Evolutionary conservation across 257 asterid species (phyloP).

Genomic region (Fraxinus cuspidata): DNA sequence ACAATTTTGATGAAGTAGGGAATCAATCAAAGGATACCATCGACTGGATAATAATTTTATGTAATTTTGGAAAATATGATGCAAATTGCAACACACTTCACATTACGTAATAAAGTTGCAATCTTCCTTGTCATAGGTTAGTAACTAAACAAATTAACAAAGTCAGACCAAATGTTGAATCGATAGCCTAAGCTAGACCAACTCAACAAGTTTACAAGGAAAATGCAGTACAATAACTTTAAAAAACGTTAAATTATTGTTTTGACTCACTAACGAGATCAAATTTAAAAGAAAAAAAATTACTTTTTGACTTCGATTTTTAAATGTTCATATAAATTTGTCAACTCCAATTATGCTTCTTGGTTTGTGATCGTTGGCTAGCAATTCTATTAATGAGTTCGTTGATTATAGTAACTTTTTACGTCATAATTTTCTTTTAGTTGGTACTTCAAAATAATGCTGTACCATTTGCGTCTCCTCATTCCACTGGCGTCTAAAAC

Average conservation of each 20-base stretch:
- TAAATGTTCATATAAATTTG: background rate
- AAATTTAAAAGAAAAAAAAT: too few relatives aligned
- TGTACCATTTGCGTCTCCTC: background rate
- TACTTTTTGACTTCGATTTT: background rate
- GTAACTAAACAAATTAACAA: too few relatives aligned
- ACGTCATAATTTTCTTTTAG: background rate
- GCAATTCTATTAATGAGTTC: too few relatives aligned
- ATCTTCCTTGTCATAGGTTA: too few relatives aligned
- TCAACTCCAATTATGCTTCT: background rate
- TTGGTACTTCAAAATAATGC: too few relatives aligned
- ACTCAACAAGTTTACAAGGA: background rate
- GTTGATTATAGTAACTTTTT: too few relatives aligned
- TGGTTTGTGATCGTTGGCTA: background rate
- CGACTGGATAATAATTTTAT: background rate
- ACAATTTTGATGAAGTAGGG: background rate
- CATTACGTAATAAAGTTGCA: too few relatives aligned
- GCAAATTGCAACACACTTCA: too few relatives aligned
- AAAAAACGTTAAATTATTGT: too few relatives aligned
- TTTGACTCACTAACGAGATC: too few relatives aligned
- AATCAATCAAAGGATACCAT: background rate
- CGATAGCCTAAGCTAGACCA: background rate
- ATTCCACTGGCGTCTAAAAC: too few relatives aligned
- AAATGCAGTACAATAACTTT: background rate
- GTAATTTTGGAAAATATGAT: too few relatives aligned
- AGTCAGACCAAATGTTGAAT: background rate